Evolutionary conservation across 1,284 basidiomycete species (phyloP), one percentile per base, ranked within the genome.

Genomic region (Apiotrichum veenhuisii): DNA sequence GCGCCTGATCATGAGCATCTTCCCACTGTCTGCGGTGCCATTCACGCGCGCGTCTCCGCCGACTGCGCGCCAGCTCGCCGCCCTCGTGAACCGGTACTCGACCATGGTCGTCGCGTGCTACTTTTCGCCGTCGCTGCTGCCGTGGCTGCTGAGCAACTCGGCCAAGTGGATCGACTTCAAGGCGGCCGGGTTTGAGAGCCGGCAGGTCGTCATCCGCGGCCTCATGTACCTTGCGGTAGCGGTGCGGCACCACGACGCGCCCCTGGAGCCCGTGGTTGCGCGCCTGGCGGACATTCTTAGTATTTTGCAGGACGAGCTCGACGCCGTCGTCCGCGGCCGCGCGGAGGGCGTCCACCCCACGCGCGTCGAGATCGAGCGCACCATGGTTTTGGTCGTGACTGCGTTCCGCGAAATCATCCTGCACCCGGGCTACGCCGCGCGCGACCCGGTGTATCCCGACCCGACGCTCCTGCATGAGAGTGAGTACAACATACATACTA

Each of bases 61-160:
- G 0, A 80, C 80, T 0, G 64, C 73, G 3, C 78, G 82, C 33
- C 84, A 89, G 52, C 80, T 91, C 2, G 89, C 90, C 0, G 86
- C 87, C 80, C 80, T 97, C 14, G 86, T 88, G 74, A 97, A 98
- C 73, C 86, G 94, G 26, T 87, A 91, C 68, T 84, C 84, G 43
- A 85, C 88, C 17, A 81, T 90, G 64, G 84, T 88, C 20, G 81
- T 91, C n/a, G 85, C 85, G 8, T 82, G 91, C 49, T 83, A 87
- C 65, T 82, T 95, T 38, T 85, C 88, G 47, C 84, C 86, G 0
- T 78, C 80, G 0, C 69, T 79, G 3, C 63, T 79, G 1, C 80
- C 82, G 20, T 79, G 85, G 55, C 77, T 80, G 5, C 80, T 93
- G 46, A 79, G 80, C 47, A 73, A 72, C 45, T 69, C 73, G 2